Evolutionary conservation across 305 asterid genomes (phyloP).

Genomic region (Solanum hybrid): DNA sequence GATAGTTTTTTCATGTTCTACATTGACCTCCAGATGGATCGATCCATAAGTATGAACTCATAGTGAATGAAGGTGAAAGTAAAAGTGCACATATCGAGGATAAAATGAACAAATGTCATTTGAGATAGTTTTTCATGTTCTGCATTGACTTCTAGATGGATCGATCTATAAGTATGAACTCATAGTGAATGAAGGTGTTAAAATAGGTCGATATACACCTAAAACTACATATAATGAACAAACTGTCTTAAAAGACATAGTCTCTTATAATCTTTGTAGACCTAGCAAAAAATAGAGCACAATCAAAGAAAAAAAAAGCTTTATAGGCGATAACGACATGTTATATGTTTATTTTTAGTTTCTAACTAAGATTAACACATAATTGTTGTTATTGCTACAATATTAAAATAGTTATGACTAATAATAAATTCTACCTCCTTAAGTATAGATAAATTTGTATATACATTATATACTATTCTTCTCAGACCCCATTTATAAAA

Average conservation of each 20-base stretch:
- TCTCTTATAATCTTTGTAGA: neutral
- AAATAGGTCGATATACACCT: neutral
- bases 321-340: too few relatives aligned
- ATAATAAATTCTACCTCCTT: neutral
- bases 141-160: neutral
- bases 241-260: neutral
- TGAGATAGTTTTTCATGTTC: neutral
- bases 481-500: neutral
- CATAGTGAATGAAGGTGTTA: neutral
- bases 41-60: neutral
- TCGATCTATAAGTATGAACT: neutral
- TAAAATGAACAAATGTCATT: neutral
- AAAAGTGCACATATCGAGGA: too few relatives aligned
- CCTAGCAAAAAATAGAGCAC: neutral
- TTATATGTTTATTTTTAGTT: neutral
- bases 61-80: neutral
- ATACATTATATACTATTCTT: neutral
- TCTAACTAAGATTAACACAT: neutral
- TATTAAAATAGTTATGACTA: neutral
- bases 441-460: neutral
- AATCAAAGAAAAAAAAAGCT: too few relatives aligned
- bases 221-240: neutral
- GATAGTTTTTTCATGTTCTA: neutral
- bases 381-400: neutral
- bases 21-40: neutral